A percentile compares a stretch with the other conserved stretches of the same genome.
Conservation (phyloP, 495 filamentous ascomycete genomes). For the Lophium mytilinum region DNA sequence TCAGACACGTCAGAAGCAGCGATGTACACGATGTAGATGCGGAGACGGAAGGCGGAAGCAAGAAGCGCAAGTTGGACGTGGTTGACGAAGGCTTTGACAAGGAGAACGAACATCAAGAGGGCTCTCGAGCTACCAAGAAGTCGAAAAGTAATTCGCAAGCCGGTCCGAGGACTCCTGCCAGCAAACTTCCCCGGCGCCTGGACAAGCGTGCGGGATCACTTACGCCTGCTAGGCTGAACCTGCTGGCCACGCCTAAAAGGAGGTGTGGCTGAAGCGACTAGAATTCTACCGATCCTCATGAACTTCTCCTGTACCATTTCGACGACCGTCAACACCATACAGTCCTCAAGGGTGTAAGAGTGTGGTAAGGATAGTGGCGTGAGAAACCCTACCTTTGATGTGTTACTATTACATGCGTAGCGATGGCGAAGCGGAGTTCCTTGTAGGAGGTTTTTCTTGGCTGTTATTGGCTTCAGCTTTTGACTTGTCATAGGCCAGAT, state of each 20-base stretch:
- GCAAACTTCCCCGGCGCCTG: constrained; percentile 14
- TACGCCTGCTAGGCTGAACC: constrained; percentile 31
- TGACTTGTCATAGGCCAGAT: too few species aligned
- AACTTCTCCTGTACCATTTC: too few species aligned
- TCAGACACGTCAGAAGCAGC: constrained; percentile 21
- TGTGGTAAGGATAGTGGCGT: too few species aligned
- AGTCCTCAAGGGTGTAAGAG: too few species aligned
- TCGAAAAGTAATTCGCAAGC: constrained; percentile 10
- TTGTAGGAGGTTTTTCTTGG: too few species aligned
- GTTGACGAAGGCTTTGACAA: constrained; percentile 15
- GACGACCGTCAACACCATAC: too few species aligned
- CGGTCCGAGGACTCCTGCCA: constrained; percentile 18
- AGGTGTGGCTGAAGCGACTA: neutral
- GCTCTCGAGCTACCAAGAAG: constrained; percentile 29
- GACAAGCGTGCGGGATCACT: constrained; percentile 18
- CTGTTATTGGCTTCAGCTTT: too few species aligned
- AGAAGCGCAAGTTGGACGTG: constrained; percentile 35
- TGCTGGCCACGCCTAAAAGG: constrained; percentile 33
- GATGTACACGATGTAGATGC: constrained; percentile 11
- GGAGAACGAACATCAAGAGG: constrained; percentile 23
- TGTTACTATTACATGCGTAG: too few species aligned
- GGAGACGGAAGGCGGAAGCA: constrained; percentile 4
- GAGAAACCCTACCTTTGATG: too few species aligned
- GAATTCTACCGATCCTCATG: too few species aligned
- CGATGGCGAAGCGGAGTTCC: too few species aligned